Evolutionary conservation across 345 rosid species (phyloP).

Genomic region (Sonneratia alba): DNA sequence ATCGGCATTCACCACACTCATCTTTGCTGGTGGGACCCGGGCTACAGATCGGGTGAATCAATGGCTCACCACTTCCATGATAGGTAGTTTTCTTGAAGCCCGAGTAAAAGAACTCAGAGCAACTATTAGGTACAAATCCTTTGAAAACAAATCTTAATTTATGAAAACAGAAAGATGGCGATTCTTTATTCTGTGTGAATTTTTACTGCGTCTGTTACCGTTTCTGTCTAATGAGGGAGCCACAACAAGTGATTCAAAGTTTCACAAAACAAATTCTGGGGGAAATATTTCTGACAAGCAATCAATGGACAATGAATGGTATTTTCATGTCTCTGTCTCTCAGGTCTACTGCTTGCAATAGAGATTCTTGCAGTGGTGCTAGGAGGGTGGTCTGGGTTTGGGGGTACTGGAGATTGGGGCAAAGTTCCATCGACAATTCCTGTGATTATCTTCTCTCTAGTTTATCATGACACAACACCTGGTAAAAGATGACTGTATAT

Average conservation of each 20-base stretch:
- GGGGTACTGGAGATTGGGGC: slow-evolving; percentile 40
- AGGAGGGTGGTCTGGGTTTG: slow-evolving; percentile 50
- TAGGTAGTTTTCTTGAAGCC: slow-evolving; percentile 27
- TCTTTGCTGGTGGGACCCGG: slow-evolving; percentile 39
- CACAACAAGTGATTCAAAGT: background rate
- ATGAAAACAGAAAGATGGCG: too few relatives aligned
- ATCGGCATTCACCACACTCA: slow-evolving; percentile 28
- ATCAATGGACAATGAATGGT: background rate
- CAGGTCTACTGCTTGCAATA: slow-evolving; percentile 46
- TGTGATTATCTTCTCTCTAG: slow-evolving; percentile 51
- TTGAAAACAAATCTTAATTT: background rate
- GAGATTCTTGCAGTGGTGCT: slow-evolving; percentile 32
- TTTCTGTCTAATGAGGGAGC: too few relatives aligned
- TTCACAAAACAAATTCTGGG: background rate
- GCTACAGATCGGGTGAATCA: slow-evolving; percentile 52
- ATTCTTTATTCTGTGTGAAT: too few relatives aligned
- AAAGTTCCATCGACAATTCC: slow-evolving; percentile 48
- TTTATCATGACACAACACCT: slow-evolving; percentile 49
- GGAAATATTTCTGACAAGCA: background rate
- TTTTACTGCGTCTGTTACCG: too few relatives aligned
- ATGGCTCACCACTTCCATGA: slow-evolving; percentile 50
- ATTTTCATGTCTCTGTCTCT: background rate
- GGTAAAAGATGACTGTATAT: slow-evolving; percentile 19
- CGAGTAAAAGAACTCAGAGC: background rate
- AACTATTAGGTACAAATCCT: too few relatives aligned